Base-by-base conservation (phyloP, 2,329 filamentous ascomycete genomes). In the Leptographium procerum region DNA sequence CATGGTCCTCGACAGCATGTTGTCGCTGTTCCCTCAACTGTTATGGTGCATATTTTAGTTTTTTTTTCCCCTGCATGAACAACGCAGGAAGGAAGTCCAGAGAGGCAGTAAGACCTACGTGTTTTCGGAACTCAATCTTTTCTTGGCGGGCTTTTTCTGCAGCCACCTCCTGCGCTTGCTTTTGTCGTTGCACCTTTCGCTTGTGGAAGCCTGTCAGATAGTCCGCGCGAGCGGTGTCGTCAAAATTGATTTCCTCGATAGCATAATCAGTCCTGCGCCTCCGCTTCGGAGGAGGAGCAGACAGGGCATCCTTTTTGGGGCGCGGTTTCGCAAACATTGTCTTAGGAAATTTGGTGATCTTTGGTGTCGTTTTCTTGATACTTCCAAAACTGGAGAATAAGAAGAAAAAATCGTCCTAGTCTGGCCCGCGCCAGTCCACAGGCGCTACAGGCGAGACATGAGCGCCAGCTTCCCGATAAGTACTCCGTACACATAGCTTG, bases 131-230 rank as follows among this genome's bases (percentile, higher is more conserved):
- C 59, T 81, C 76, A 59, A 91, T 80, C 68, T 81, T 88, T 70
- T 96, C 91, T 67, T 91, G 82, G 55, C 86, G 84, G 53, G 86
- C 90, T 69, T 81, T 85, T 71, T 89, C 87, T 52, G 83, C 85
- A 4, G 89, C 89, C 65, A 87, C 79, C 64, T 94, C 90, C 68
- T 94, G 88, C 1, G 92, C 92, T 71, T 86, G 78, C 75, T 95
- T 95, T 64, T 86, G 84, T 43, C 94, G 82, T 70, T 90, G 87
- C 57, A 88, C 75, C 72, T 96, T 97, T 71, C 94, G 87, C 79
- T 97, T 99, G 77, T 92, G 91, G 73, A 99, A 99, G 3, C 94
- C 94, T 0, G 91, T 96, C 59, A 99, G 79, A 69, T 89, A 99
- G 68, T 97, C 91, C 63, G 87, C 77, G 63, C 94, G 86, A 52